Conservation (phyloP, 2,329 filamentous ascomycete genomes). For the Stagonosporopsis cucurbitacearum region DNA sequence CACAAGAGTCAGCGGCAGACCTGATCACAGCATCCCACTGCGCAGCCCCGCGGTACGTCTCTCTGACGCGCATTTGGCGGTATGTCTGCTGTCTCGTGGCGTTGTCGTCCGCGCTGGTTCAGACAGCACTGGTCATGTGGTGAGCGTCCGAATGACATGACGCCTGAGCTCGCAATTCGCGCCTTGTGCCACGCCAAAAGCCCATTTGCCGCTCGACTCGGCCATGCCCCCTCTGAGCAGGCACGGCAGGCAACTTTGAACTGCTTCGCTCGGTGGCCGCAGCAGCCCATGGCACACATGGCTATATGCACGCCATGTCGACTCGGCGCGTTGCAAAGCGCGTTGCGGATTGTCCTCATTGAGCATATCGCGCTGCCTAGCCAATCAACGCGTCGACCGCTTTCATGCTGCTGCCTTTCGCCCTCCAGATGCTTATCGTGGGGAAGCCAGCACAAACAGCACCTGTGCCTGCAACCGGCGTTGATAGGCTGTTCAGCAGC, state of each 20-base stretch:
- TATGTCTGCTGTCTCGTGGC: conserved; percentile 19
- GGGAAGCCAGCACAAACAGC: conserved; percentile 12
- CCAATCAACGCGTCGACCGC: conserved; percentile 8
- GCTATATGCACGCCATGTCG: conserved; percentile 10
- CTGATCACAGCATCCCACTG: conserved; percentile 8
- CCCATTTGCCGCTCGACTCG: conserved; percentile 9
- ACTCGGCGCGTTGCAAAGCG: conserved; percentile 7
- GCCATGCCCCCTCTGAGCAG: conserved; percentile 3
- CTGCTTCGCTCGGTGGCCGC: conserved; percentile 5
- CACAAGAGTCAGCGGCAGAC: conserved; percentile 6
- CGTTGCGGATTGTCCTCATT: conserved; percentile 5
- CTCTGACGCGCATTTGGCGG: conserved; percentile 9
- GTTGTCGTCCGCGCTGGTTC: conserved; percentile 8
- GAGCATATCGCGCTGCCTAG: conserved; percentile 1
- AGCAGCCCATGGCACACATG: conserved; percentile 8
- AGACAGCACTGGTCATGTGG: conserved; percentile 30
- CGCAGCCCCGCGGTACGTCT: conserved; percentile 12
- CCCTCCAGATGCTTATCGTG: conserved; percentile 18
- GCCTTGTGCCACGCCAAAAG: conserved; percentile 26
- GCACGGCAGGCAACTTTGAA: too few relatives aligned
- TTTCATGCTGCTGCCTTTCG: conserved; percentile 14
- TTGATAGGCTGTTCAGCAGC: conserved; percentile 9
- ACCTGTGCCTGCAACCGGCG: background rate
- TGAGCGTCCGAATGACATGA: conserved; percentile 31
- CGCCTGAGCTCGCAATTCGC: conserved; percentile 37